Evolutionary conservation across 257 asterid genomes (phyloP).

Genomic region (Cynanchum wilfordii): DNA sequence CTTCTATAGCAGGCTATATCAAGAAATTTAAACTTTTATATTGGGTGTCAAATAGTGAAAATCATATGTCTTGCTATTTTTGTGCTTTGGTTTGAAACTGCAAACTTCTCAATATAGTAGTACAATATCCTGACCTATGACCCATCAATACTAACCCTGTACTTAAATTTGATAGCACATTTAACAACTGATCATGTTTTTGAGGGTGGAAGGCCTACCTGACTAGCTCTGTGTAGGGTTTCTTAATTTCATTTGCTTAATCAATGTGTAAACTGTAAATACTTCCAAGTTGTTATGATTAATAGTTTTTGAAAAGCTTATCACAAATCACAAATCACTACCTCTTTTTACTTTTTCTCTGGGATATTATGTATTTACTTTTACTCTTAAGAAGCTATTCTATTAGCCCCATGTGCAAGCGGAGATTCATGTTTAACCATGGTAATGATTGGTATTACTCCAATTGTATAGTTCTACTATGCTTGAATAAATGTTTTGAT

Average conservation of each 20-base stretch:
- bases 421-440: not conserved
- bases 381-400: not conserved
- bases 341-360: not conserved
- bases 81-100: not conserved
- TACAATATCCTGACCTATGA: too few relatives aligned
- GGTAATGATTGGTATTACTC: not conserved
- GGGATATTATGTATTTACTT: not conserved
- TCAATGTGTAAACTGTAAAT: not conserved
- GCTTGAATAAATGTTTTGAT: too few relatives aligned
- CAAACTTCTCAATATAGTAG: not conserved
- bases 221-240: too few relatives aligned
- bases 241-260: not conserved
- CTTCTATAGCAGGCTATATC: not conserved
- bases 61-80: not conserved
- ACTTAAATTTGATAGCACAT: not conserved
- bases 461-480: not conserved
- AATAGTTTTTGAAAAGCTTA: too few relatives aligned
- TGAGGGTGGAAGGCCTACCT: too few relatives aligned
- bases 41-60: not conserved
- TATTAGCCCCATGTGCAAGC: not conserved
- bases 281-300: not conserved
- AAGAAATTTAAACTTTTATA: not conserved
- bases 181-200: too few relatives aligned
- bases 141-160: not conserved
- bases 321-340: not conserved